Percentiles rank a stretch among this genome's conserved stretches.
These are phyloP conservation scores for Dittrichia graveolens DNA, from an alignment of 129 eudicot species.

Conservation along the genomic window DNA sequence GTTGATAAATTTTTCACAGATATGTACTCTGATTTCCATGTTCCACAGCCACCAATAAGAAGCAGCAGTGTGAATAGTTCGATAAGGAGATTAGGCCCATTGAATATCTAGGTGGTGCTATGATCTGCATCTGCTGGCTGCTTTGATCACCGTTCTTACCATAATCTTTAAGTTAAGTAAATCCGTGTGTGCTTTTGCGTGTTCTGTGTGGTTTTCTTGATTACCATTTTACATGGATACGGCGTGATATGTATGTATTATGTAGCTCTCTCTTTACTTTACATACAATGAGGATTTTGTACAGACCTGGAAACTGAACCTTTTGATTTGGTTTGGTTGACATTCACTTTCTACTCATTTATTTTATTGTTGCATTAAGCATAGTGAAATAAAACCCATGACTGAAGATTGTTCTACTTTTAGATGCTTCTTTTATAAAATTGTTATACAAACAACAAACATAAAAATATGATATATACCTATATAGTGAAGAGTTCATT, in stretches of 20 bases:
- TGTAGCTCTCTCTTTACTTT: conserved; percentile 8
- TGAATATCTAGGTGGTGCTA: conserved; percentile 30
- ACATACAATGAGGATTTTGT: conserved; percentile 13
- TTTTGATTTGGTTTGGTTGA: not conserved
- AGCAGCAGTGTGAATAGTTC: conserved; percentile 44
- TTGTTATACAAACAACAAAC: too few species aligned
- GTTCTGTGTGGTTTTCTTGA: not conserved
- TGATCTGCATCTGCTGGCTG: not conserved
- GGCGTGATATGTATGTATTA: conserved; percentile 17
- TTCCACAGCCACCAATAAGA: conserved; percentile 50
- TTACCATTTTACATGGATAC: conserved; percentile 22
- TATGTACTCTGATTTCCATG: conserved; percentile 66
- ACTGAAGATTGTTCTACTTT: too few species aligned
- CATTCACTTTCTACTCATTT: conserved; percentile 13
- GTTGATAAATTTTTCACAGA: conserved; percentile 87
- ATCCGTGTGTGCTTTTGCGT: not conserved
- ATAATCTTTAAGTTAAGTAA: conserved; percentile 21
- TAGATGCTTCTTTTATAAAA: too few species aligned
- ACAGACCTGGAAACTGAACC: not conserved
- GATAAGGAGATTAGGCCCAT: conserved; percentile 53
- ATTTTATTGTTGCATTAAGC: too few species aligned
- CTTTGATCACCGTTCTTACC: conserved; percentile 10
- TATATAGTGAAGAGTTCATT: too few species aligned
- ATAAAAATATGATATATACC: too few species aligned
- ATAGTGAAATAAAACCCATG: too few species aligned